phyloP scores from a whole-genome alignment of 768 basidiomycete genomes.

The Lentinula lateritia region DNA sequence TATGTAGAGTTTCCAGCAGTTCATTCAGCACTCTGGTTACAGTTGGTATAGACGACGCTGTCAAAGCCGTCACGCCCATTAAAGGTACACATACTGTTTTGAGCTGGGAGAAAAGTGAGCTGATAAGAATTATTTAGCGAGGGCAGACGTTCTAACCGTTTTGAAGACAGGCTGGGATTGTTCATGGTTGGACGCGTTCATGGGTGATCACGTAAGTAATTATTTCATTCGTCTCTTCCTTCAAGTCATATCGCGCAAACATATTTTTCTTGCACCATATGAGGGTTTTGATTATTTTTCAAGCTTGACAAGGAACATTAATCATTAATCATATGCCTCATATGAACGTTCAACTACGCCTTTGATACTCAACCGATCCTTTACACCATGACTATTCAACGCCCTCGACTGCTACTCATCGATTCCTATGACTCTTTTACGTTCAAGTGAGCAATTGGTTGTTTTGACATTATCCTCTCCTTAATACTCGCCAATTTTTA shows the following conservation, averaged over 20 bases:
- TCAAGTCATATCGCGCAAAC: neutral
- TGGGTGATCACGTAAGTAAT: neutral
- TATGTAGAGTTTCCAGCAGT: slow-evolving; percentile 43
- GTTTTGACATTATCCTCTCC: neutral
- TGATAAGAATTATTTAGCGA: neutral
- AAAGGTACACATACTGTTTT: slow-evolving; percentile 81
- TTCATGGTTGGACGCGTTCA: slow-evolving; percentile 15
- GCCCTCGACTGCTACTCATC: slow-evolving; percentile 59
- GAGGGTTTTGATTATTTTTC: neutral
- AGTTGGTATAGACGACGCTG: slow-evolving; percentile 42
- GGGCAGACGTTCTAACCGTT: slow-evolving; percentile 21
- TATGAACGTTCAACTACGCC: neutral
- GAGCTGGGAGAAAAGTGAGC: slow-evolving; percentile 25
- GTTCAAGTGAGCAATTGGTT: slow-evolving; percentile 50
- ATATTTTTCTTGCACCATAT: neutral
- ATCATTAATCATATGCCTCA: neutral
- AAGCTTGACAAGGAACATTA: neutral
- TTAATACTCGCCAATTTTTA: slow-evolving; percentile 18
- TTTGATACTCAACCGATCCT: neutral
- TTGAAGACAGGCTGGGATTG: slow-evolving; percentile 28
- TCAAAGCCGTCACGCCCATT: slow-evolving; percentile 62
- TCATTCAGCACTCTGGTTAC: slow-evolving; percentile 49
- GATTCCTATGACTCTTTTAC: slow-evolving; percentile 89
- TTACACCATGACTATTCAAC: slow-evolving; percentile 26
- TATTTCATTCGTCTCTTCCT: neutral